Conservation (phyloP, 1,284 basidiomycete genomes). For the Heterobasidion occidentale region DNA sequence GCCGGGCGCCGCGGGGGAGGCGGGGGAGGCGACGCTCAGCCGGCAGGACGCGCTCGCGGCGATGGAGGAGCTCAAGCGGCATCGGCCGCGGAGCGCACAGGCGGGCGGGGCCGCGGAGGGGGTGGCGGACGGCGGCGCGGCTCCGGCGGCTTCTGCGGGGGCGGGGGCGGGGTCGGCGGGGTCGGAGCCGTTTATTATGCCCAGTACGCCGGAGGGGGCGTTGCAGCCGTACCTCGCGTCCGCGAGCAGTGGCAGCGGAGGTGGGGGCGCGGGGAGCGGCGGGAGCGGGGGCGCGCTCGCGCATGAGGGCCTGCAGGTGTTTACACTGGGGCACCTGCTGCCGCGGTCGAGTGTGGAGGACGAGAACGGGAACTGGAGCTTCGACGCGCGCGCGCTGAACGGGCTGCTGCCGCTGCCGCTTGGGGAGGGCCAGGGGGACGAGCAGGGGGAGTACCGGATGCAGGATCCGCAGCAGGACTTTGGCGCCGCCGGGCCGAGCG, state of each 20-base stretch:
- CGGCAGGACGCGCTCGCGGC: constrained; percentile 41
- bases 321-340: constrained; percentile 75
- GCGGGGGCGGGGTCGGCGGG: constrained; percentile 17
- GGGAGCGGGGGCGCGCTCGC: constrained; percentile 15
- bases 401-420: constrained; percentile 9
- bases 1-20: constrained; percentile 7
- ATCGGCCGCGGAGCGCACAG: constrained; percentile 27
- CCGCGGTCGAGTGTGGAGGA: constrained; percentile 48
- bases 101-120: constrained; percentile 4
- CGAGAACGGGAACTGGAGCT: constrained; percentile 51
- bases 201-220: constrained; percentile 10
- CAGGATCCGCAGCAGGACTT: constrained; percentile 14
- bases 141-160: neutral
- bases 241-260: constrained; percentile 1
- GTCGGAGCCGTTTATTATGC: constrained; percentile 30
- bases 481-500: neutral
- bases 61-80: constrained; percentile 41
- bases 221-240: neutral
- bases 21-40: constrained; percentile 22
- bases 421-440: constrained; percentile 21
- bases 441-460: constrained; percentile 18
- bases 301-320: constrained; percentile 71
- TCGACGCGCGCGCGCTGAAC: constrained; percentile 28
- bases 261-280: neutral
- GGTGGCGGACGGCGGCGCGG: constrained; percentile 6